Percentiles rank a stretch among this genome's conserved stretches.
phyloP scores from a whole-genome alignment of 2,329 filamentous ascomycete genomes.

The Westerdykella aurantiaca region DNA sequence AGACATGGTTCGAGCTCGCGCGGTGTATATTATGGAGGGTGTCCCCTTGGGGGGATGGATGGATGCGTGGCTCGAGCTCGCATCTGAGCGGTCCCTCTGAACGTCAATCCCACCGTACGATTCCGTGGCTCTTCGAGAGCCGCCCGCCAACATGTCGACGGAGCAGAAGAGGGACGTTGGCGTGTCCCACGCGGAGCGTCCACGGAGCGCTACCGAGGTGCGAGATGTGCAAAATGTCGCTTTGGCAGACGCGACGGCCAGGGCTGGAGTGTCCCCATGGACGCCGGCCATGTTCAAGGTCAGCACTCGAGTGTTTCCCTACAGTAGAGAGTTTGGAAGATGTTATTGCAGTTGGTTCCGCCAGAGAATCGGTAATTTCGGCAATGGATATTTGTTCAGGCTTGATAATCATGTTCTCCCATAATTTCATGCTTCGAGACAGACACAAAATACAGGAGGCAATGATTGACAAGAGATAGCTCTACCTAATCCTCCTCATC shows the following conservation, averaged over 20 bases:
- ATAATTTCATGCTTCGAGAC: too few relatives aligned
- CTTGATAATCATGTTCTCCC: neutral
- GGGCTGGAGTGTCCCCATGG: slow-evolving; percentile 39
- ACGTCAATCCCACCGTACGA: neutral
- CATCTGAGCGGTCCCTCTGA: slow-evolving; percentile 5
- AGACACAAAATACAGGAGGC: neutral
- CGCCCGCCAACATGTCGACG: slow-evolving; percentile 7
- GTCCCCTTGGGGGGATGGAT: slow-evolving; percentile 5
- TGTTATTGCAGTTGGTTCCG: neutral
- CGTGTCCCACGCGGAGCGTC: slow-evolving; percentile 14
- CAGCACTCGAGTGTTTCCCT: slow-evolving; percentile 2
- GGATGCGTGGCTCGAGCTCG: slow-evolving; percentile 12
- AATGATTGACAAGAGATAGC: slow-evolving; percentile 16
- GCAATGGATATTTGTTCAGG: neutral
- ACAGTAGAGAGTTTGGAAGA: too few relatives aligned
- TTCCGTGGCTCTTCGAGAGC: neutral
- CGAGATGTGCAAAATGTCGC: slow-evolving; percentile 41
- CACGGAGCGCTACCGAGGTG: slow-evolving; percentile 18
- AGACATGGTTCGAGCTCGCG: slow-evolving; percentile 5
- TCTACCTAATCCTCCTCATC: slow-evolving; percentile 39
- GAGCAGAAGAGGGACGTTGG: slow-evolving; percentile 4
- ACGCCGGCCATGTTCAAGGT: slow-evolving; percentile 44
- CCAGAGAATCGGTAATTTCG: neutral
- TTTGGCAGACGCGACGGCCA: slow-evolving; percentile 42
- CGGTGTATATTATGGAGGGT: slow-evolving; percentile 8